These are phyloP conservation scores for Saposhnikovia divaricata DNA, from an alignment of 129 eudicot species.

Conservation along the genomic window DNA sequence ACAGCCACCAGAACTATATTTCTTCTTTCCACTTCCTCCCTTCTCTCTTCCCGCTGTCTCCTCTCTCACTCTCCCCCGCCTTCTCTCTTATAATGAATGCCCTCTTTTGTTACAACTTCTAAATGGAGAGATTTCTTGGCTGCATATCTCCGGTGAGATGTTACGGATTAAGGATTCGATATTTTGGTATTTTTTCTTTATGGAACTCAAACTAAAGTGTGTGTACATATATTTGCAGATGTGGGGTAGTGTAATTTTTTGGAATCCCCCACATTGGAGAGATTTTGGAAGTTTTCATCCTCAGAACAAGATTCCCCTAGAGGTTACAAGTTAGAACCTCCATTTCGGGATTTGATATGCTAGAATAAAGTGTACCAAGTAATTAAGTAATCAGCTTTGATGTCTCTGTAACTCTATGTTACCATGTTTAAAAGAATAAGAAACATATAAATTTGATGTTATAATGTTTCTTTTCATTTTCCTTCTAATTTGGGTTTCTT, in stretches of 20 bases:
- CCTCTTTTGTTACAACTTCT: conserved; percentile 92
- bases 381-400: conserved; percentile 2
- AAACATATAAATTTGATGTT: not conserved
- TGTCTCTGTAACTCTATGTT: not conserved
- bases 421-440: not conserved
- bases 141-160: conserved; percentile 84
- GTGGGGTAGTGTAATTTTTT: conserved; percentile 97
- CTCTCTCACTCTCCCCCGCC: no score
- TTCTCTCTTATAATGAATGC: no score
- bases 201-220: not conserved
- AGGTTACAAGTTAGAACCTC: conserved; percentile 57
- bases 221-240: conserved; percentile 46
- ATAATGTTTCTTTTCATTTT: not conserved
- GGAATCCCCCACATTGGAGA: conserved; percentile 73
- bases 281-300: conserved; percentile 25
- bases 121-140: conserved; percentile 72
- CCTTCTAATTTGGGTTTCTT: not conserved
- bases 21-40: no score
- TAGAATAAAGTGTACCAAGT: not conserved
- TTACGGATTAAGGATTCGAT: not conserved
- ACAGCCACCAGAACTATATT: no score
- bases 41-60: no score
- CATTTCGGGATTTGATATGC: not conserved
- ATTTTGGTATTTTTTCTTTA: not conserved
- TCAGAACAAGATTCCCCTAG: conserved; percentile 43